These are phyloP conservation scores for Aspergillus homomorphus DNA, from an alignment of 495 filamentous ascomycete species.

Conservation along the genomic window DNA sequence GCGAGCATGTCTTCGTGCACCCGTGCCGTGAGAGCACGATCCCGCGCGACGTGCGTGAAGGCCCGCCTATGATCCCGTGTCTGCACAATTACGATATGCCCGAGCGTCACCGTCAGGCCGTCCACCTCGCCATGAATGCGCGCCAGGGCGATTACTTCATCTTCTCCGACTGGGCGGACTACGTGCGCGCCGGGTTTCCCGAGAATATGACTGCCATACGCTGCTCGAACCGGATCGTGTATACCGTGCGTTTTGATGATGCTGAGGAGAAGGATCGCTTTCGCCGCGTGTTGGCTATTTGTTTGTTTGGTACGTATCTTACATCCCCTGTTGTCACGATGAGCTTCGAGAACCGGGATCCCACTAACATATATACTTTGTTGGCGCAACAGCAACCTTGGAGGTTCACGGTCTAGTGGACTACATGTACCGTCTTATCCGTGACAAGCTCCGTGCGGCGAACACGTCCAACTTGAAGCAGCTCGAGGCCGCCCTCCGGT, in stretches of 20 bases:
- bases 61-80: slow-evolving; percentile 29
- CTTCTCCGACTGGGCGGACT: slow-evolving; percentile 31
- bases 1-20: slow-evolving; percentile 15
- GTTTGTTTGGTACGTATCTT: slow-evolving; percentile 30
- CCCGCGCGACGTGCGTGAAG: slow-evolving; percentile 13
- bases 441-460: slow-evolving; percentile 30
- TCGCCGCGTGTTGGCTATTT: slow-evolving; percentile 34
- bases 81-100: slow-evolving; percentile 29
- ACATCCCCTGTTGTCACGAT: neutral
- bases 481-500: slow-evolving; percentile 19
- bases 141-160: slow-evolving; percentile 38
- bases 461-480: neutral
- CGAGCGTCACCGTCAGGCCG: slow-evolving; percentile 37
- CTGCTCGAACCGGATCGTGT: slow-evolving; percentile 25
- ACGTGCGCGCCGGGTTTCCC: slow-evolving; percentile 11
- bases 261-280: slow-evolving; percentile 34
- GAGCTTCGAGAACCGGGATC: too few relatives aligned
- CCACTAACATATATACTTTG: too few relatives aligned
- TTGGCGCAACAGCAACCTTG: slow-evolving; percentile 22
- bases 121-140: slow-evolving; percentile 29
- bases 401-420: slow-evolving; percentile 24
- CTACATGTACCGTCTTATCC: slow-evolving; percentile 36
- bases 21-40: slow-evolving; percentile 21
- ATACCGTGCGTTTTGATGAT: slow-evolving; percentile 22
- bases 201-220: slow-evolving; percentile 8